phyloP scores from a whole-genome alignment of 164 flowering plant species.

The Liriodendron chinense region DNA sequence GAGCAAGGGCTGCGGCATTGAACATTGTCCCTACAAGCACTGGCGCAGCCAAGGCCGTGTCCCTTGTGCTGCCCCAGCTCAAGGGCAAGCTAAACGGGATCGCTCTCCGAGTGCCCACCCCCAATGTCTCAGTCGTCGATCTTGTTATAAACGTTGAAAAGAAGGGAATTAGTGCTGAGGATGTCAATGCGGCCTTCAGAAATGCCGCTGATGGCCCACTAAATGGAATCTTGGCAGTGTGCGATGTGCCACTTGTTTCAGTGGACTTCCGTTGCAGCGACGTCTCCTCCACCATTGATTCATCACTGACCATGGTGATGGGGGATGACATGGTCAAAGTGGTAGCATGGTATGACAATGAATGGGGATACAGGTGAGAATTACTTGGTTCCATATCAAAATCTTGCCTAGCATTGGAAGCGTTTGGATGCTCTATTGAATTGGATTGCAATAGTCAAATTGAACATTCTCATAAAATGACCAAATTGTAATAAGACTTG shows the following conservation, averaged over 20 bases:
- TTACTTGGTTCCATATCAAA: background rate
- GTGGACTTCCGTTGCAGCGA: slow-evolving; percentile 90
- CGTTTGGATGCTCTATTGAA: background rate
- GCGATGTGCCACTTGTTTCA: slow-evolving; percentile 92
- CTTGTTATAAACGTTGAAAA: slow-evolving; percentile 85
- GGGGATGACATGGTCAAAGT: slow-evolving; percentile 98
- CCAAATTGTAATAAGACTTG: too few relatives aligned
- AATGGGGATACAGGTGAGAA: slow-evolving; percentile 96
- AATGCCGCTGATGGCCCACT: slow-evolving; percentile 87
- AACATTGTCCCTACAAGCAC: slow-evolving; percentile 99
- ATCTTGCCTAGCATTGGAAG: too few relatives aligned
- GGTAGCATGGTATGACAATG: slow-evolving; percentile 97
- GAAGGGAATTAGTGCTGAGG: slow-evolving; percentile 87
- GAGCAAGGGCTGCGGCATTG: slow-evolving; percentile 95
- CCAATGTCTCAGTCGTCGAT: slow-evolving; percentile 92
- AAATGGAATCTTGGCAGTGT: slow-evolving; percentile 79
- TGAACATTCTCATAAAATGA: too few relatives aligned
- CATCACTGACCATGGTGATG: slow-evolving; percentile 95
- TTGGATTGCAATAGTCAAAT: background rate
- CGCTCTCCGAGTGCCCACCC: slow-evolving; percentile 94
- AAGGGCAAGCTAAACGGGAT: slow-evolving; percentile 98
- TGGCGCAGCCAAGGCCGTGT: slow-evolving; percentile 98
- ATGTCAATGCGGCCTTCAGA: slow-evolving; percentile 93
- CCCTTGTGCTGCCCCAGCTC: slow-evolving; percentile 89
- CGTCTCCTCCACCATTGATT: slow-evolving; percentile 89